Evolutionary conservation across 176 grass and related monocot genomes (phyloP).

Genomic region (Lolium multiflorum): DNA sequence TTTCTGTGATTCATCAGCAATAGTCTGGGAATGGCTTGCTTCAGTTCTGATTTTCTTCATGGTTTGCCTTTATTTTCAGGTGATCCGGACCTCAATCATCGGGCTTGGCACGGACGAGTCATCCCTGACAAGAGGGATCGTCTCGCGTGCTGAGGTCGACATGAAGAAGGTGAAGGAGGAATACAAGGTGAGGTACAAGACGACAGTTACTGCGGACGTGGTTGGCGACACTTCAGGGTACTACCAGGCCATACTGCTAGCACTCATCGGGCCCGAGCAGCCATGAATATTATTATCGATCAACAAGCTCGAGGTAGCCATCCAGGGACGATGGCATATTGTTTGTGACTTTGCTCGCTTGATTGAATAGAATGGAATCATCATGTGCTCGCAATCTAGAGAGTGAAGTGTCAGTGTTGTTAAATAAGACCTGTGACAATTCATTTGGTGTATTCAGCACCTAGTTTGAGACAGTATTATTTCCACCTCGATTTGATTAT

Average conservation of each 20-base stretch:
- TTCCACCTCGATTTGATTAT: neutral
- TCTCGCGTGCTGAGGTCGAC: constrained; percentile 76
- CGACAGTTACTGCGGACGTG: constrained; percentile 63
- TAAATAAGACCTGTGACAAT: neutral
- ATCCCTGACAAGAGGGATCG: constrained; percentile 69
- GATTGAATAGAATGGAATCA: neutral
- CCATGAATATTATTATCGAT: neutral
- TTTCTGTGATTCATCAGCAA: neutral
- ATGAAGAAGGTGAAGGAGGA: constrained; percentile 81
- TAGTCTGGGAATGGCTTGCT: neutral
- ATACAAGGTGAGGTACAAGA: constrained; percentile 67
- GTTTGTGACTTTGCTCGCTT: neutral
- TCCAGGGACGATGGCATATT: neutral
- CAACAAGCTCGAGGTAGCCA: neutral
- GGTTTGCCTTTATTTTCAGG: constrained; percentile 38
- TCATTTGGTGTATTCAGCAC: constrained; percentile 23
- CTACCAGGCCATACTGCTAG: constrained; percentile 70
- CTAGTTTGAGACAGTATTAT: neutral
- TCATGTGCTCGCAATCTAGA: neutral
- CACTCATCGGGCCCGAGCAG: constrained; percentile 67
- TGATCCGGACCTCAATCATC: constrained; percentile 71
- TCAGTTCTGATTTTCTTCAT: neutral
- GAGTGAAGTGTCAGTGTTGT: neutral
- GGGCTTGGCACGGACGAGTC: constrained; percentile 83
- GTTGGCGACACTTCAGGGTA: constrained; percentile 66